Base-by-base conservation (phyloP, 2,329 filamentous ascomycete genomes). In the Ophiosphaerella herpotricha region DNA sequence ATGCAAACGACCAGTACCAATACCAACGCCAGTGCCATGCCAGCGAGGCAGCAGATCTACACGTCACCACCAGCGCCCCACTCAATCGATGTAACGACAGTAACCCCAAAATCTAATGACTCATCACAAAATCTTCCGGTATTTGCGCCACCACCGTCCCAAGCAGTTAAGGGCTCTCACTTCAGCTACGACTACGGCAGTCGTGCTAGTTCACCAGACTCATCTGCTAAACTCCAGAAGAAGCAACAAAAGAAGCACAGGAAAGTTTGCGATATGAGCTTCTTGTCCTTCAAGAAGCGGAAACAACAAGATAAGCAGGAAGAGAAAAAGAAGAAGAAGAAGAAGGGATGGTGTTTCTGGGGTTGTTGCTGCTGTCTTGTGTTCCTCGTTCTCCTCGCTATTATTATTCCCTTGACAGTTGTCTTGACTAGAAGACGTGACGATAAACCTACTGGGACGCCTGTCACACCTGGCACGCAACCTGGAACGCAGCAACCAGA, bases 361-460 rank as follows among this genome's bases (percentile, higher is more conserved):
- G 60, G 64, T 46, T 73, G 70, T 34, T 71, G 70, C 36, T 73
- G 71, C 38, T 74, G 71, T 41, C 54, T 73, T 14, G 40, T 73
- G 7, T 53, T 68, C 40, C 54, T 66, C 34, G 65, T 65, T 41
- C 49, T 78, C 23, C 51, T 75, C 34, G 64, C 75, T 2, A 63
- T 77, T 32, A 66, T 78, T 32, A 70, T 76, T 23, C 65, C 76
- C 1, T 58, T 78, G 13, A 54, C 67, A 9, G 64, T 74, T 4
- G 63, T 74, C 1, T 53, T 73, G 21, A 67, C 66, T 0, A 66
- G 58, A 39, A 71, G 56, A 70, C 77, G 45, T 76, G 73, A 55
- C 74, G 75, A 57, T 67, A 74, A 57, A 23, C 57, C 55, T 26
- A 46, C 44, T 33, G 43, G n/a, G 14, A 31, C 43, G 18, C 35